phyloP scores from a whole-genome alignment of 768 basidiomycete species.

The Boletus rubropictus region DNA sequence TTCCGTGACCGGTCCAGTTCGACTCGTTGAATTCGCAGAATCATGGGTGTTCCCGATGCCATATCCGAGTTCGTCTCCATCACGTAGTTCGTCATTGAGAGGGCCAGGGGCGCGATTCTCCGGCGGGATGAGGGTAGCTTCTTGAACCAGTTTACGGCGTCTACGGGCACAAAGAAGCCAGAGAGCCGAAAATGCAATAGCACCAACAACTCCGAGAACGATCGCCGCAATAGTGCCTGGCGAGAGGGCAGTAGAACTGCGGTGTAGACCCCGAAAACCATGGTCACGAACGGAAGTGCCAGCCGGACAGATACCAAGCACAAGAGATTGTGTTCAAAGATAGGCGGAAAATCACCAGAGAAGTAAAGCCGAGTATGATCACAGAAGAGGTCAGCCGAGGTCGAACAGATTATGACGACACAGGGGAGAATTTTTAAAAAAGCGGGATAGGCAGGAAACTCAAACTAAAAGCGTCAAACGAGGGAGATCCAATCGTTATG shows the following conservation, averaged over 20 bases:
- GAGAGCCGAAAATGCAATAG: conserved; percentile 22
- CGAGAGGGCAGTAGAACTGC: conserved; percentile 13
- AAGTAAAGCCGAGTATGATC: conserved; percentile 11
- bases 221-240: conserved; percentile 23
- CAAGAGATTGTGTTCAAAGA: conserved; percentile 4
- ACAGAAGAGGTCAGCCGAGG: conserved; percentile 16
- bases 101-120: conserved; percentile 13
- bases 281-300: conserved; percentile 2
- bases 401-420: conserved; percentile 15
- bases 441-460: conserved; percentile 2
- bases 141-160: conserved; percentile 22
- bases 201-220: conserved; percentile 23
- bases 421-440: conserved; percentile 13
- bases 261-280: conserved; percentile 1
- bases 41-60: background rate
- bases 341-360: conserved; percentile 5
- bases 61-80: conserved; percentile 11
- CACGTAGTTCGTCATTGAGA: conserved; percentile 21
- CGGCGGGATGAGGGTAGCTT: conserved; percentile 11
- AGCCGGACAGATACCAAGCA: background rate
- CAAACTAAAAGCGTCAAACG: background rate
- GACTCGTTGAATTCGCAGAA: background rate
- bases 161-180: conserved; percentile 32
- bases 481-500: conserved; percentile 5
- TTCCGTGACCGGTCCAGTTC: conserved; percentile 7